Percentiles rank a stretch among this genome's conserved stretches.
These are phyloP conservation scores for Raffaelea ambrosiae DNA, from an alignment of 2,329 filamentous ascomycete species.

Conservation along the genomic window DNA sequence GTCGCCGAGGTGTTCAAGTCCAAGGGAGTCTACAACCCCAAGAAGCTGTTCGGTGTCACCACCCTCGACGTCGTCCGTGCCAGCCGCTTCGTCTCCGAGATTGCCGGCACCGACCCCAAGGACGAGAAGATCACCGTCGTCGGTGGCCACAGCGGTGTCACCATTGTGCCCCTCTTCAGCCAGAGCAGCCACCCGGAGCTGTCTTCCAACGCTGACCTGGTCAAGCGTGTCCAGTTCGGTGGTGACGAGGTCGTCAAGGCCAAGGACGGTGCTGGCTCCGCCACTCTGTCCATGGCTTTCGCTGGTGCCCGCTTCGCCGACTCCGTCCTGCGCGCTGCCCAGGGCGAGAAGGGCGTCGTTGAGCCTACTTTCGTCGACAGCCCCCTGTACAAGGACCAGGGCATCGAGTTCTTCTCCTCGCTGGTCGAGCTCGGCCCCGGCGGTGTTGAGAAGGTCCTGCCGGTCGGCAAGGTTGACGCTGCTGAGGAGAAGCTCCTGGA, in stretches of 20 bases:
- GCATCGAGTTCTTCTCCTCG: conserved; percentile 93
- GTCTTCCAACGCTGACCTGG: conserved; percentile 65
- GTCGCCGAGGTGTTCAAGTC: conserved; percentile 94
- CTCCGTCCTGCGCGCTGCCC: conserved; percentile 81
- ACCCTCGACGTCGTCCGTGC: conserved; percentile 98
- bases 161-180: conserved; percentile 95
- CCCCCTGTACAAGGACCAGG: conserved; percentile 97
- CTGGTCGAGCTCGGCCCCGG: conserved; percentile 92
- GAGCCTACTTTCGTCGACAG: conserved; percentile 97
- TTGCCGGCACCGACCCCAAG: conserved; percentile 83
- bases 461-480: conserved; percentile 74
- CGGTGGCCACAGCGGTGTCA: conserved; percentile 94
- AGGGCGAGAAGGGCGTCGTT: conserved; percentile 89
- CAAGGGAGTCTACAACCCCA: conserved; percentile 94
- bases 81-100: conserved; percentile 92
- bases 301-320: conserved; percentile 80
- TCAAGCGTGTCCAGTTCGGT: conserved; percentile 96
- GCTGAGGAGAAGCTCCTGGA: conserved; percentile 87
- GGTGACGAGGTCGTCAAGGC: conserved; percentile 99
- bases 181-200: conserved; percentile 86
- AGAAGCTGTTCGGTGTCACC: conserved; percentile 98
- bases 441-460: conserved; percentile 89
- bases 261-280: conserved; percentile 95
- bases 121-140: conserved; percentile 94
- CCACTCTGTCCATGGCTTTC: conserved; percentile 98